phyloP scores from a whole-genome alignment of 495 filamentous ascomycete genomes.

The Aspergillus asperescens region DNA sequence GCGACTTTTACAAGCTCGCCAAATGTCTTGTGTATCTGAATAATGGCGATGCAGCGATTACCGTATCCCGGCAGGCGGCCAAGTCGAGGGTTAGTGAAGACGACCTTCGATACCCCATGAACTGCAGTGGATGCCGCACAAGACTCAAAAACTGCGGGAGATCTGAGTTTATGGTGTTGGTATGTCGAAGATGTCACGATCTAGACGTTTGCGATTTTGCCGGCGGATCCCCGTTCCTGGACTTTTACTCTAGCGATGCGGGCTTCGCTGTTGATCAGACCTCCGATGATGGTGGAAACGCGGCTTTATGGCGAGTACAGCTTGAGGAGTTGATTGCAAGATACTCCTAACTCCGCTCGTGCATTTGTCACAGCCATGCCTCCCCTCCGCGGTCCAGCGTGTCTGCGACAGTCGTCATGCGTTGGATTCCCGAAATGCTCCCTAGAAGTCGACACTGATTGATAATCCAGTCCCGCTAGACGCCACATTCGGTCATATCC shows the following conservation, averaged over 20 bases:
- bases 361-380: background rate
- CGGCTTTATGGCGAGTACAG: background rate
- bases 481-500: background rate
- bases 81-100: background rate
- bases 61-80: background rate
- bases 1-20: background rate
- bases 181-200: conserved; percentile 1
- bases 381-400: background rate
- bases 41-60: background rate
- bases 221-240: background rate
- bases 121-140: background rate
- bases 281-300: background rate
- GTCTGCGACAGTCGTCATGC: background rate
- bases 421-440: background rate
- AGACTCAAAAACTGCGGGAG: background rate
- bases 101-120: conserved; percentile 1
- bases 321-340: background rate
- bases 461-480: conserved; percentile 1
- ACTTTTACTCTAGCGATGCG: background rate
- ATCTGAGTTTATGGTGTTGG: background rate
- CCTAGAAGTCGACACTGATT: background rate
- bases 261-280: background rate
- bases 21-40: background rate
- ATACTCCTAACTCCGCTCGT: background rate
- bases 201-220: background rate